A percentile compares a stretch with the other conserved stretches of the same genome.
Evolutionary conservation across 73 alveolate species (phyloP).

Genomic region (Paramecium sonneborni): DNA sequence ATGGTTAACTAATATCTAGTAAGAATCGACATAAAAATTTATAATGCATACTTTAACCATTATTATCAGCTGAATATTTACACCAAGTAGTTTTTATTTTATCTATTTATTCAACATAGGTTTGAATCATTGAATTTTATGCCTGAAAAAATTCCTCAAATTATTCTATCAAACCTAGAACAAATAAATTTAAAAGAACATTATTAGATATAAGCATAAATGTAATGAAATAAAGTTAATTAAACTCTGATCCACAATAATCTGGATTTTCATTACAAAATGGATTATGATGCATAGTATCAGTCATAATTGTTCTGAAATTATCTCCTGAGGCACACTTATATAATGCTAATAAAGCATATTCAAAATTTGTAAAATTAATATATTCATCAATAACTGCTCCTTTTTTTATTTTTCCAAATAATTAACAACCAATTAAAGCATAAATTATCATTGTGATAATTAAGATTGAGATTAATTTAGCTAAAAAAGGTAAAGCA

Average conservation of each 20-base stretch:
- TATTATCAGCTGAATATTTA: constrained; percentile 7
- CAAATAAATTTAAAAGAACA: constrained; percentile 24
- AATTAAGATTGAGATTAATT: neutral
- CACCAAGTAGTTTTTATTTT: constrained; percentile 30
- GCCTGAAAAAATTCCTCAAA: neutral
- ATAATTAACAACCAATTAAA: neutral
- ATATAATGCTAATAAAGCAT: neutral
- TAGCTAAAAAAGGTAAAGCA: constrained; percentile 22
- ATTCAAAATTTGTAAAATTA: neutral
- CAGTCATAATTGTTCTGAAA: constrained; percentile 30
- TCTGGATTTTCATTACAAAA: neutral
- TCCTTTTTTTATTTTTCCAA: constrained; percentile 8
- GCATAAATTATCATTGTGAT: neutral
- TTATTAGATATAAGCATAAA: neutral
- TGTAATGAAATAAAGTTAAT: neutral
- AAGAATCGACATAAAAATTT: neutral
- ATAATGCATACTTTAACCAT: constrained; percentile 1
- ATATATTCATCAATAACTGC: neutral
- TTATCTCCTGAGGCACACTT: constrained; percentile 18
- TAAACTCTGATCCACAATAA: constrained; percentile 24
- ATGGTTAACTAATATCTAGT: constrained; percentile 29
- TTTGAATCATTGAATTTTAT: neutral
- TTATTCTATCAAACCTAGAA: constrained; percentile 26
- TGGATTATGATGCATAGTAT: constrained; percentile 28
- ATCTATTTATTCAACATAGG: constrained; percentile 13